These are phyloP conservation scores for Nymphaea colorata DNA, from an alignment of 164 flowering plant genomes.

Conservation along the genomic window DNA sequence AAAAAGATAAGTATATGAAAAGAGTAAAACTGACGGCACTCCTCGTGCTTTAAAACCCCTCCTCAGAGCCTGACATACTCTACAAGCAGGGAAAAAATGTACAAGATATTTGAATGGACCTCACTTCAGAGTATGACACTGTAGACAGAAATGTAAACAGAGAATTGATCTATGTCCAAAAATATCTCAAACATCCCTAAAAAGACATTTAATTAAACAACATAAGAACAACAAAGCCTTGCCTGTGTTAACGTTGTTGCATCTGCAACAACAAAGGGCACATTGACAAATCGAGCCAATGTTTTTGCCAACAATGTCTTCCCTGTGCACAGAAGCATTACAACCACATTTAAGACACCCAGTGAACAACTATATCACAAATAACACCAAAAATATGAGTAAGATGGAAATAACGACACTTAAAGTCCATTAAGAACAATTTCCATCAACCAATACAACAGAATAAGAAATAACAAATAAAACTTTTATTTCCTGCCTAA, in stretches of 20 bases:
- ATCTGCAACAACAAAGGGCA: conserved; percentile 97
- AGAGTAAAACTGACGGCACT: too few relatives aligned
- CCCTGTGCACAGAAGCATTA: conserved; percentile 34
- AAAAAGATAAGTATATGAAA: too few relatives aligned
- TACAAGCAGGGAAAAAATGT: too few relatives aligned
- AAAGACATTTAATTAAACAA: too few relatives aligned
- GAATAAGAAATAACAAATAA: background rate
- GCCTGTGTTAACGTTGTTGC: conserved; percentile 96
- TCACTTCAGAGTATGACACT: too few relatives aligned
- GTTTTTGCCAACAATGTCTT: conserved; percentile 96
- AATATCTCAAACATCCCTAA: too few relatives aligned
- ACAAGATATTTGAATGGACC: too few relatives aligned
- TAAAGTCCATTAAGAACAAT: background rate
- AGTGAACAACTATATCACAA: conserved; percentile 3
- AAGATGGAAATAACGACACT: too few relatives aligned
- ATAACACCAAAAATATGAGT: conserved; percentile 2
- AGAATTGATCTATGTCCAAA: too few relatives aligned
- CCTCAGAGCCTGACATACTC: too few relatives aligned
- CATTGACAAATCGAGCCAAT: conserved; percentile 92
- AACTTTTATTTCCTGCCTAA: background rate
- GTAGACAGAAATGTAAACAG: too few relatives aligned
- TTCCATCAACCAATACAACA: background rate
- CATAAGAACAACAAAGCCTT: conserved; percentile 8
- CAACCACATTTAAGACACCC: background rate
- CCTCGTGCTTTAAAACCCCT: too few relatives aligned